These are phyloP conservation scores for Podospora australis DNA, from an alignment of 495 filamentous ascomycete species.

Conservation along the genomic window DNA sequence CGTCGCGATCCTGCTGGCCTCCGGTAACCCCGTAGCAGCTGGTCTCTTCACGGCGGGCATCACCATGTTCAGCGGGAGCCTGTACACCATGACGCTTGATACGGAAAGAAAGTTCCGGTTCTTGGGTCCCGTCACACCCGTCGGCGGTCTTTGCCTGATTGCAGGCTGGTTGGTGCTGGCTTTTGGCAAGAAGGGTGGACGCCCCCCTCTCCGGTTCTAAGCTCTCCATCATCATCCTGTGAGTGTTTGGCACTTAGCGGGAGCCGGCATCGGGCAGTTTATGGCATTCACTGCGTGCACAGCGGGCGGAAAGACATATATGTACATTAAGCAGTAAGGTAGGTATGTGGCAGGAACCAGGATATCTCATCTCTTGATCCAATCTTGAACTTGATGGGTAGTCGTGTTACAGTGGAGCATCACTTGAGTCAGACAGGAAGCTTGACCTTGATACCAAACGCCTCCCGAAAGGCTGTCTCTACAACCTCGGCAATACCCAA, in stretches of 20 bases:
- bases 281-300: too few species aligned
- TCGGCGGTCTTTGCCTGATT: conserved; percentile 54
- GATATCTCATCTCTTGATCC: too few species aligned
- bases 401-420: too few species aligned
- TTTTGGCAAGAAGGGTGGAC: conserved; percentile 12
- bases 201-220: conserved; percentile 12
- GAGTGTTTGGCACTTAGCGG: too few species aligned
- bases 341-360: too few species aligned
- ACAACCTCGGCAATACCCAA: conserved; percentile 50
- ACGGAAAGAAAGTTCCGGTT: conserved; percentile 48
- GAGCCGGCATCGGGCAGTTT: too few species aligned
- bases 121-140: conserved; percentile 53
- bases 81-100: conserved; percentile 54
- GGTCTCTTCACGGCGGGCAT: conserved; percentile 42
- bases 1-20: conserved; percentile 45
- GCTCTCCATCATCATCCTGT: too few species aligned
- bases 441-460: background rate
- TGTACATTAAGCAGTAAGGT: too few species aligned
- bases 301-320: too few species aligned
- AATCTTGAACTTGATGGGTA: too few species aligned
- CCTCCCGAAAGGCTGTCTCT: conserved; percentile 31
- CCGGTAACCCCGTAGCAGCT: conserved; percentile 32
- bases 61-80: conserved; percentile 53
- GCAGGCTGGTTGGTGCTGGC: conserved; percentile 44
- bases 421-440: background rate